Base-by-base conservation (phyloP, 139 green algal genomes). In the Chlorella sorokiniana region DNA sequence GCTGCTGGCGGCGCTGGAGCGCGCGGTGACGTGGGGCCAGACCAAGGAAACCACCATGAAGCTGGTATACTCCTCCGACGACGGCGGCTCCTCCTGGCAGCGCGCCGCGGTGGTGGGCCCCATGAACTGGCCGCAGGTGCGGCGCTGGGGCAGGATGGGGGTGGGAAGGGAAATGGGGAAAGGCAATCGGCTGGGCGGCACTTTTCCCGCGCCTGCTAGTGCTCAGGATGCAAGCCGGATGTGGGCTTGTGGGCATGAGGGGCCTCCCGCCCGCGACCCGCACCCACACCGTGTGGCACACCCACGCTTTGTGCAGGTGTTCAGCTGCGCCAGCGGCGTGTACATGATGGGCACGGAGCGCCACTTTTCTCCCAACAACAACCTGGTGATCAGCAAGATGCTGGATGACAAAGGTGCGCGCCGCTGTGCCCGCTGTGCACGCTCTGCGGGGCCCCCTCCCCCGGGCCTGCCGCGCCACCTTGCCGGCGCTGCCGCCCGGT, bases 351-450 rank as follows among this genome's bases (percentile, higher is more conserved):
- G 82, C 52, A 78, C 74, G 22, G 61, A 86, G 75, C 67, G 67
- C 52, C 48, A 72, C 35, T 86, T 86, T 42, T 44, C 29, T n/a
- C 20, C 27, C 20, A 76, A 86, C 59, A 86, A 86, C 59, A 86
- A 86, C 67, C 41, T 86, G 37, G 75, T 86, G 27, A 83, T 86
- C 52, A 76, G 67, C n/a, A 78, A 78, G 25, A 86, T 86, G 82
- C 51, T 68, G 40, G 82, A 79, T 16, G 73, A 67, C 33, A 72
- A 42, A 42, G 81, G 73, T 61, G 45, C 0, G 73, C 38, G 11
- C 42, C 37, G 37, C 33, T 45, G 52, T n/a, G n/a, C n/a, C 52
- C 35, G 37, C 23, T 69, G 18, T 65, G 35, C 25, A 38, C 37
- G 52, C 22, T n/a, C 23, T n/a, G 20, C 52, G 52, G 22, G 1